Evolutionary conservation across 306 rosid genomes (phyloP).

Genomic region (Canavalia gladiata): DNA sequence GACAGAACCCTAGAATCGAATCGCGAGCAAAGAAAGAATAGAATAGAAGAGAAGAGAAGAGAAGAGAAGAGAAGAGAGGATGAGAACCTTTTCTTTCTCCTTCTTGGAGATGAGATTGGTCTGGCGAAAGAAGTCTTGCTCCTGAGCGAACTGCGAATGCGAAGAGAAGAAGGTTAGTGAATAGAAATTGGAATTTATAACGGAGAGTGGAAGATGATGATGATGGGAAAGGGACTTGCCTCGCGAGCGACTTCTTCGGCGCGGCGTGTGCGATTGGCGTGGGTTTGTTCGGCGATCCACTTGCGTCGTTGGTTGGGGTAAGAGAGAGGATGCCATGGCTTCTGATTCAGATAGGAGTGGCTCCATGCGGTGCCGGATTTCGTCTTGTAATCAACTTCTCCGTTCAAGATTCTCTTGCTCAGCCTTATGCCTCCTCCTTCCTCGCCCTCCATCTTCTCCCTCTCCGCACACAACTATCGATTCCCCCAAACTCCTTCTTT

Average conservation of each 20-base stretch:
- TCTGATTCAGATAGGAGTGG: constrained; percentile 90
- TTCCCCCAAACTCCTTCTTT: not conserved
- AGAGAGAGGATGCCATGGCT: constrained; percentile 99
- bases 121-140: constrained; percentile 94
- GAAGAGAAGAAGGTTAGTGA: not conserved
- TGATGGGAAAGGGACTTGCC: constrained; percentile 39
- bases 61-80: not conserved
- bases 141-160: constrained; percentile 77
- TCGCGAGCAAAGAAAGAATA: not conserved
- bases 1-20: constrained; percentile 9
- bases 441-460: constrained; percentile 78
- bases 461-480: too few species aligned
- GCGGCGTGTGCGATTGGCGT: constrained; percentile 72
- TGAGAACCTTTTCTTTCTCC: constrained; percentile 84
- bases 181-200: not conserved
- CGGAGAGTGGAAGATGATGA: not conserved
- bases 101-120: constrained; percentile 81
- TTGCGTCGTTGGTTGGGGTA: constrained; percentile 98
- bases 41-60: not conserved
- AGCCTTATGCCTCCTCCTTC: constrained; percentile 80
- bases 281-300: constrained; percentile 98
- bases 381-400: constrained; percentile 82
- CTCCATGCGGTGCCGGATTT: constrained; percentile 98
- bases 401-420: constrained; percentile 82
- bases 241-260: constrained; percentile 91